Percentiles rank a stretch among this genome's conserved stretches.
Conservation (phyloP, 371 early-diverging fungal genomes). For the Apophysomyces elegans region DNA sequence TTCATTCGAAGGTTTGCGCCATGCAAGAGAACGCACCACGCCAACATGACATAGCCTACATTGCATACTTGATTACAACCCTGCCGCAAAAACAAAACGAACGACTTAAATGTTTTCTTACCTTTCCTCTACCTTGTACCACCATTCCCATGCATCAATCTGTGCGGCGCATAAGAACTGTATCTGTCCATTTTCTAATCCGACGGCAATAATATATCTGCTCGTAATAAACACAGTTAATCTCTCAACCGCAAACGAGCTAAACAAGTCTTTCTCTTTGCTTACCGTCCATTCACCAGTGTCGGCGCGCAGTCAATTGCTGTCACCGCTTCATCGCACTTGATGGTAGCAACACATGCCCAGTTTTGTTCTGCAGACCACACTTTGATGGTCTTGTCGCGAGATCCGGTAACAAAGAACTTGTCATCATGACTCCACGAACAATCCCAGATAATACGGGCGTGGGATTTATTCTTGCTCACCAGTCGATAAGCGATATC, state of each 20-base stretch:
- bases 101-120: conserved; percentile 21
- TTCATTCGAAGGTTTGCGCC: conserved; percentile 47
- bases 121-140: conserved; percentile 52
- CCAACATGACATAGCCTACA: conserved; percentile 63
- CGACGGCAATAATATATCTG: conserved; percentile 81
- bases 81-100: neutral
- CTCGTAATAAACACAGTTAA: conserved; percentile 8
- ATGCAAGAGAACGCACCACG: conserved; percentile 66
- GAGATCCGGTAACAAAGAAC: conserved; percentile 89
- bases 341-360: conserved; percentile 60
- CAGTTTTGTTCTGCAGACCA: conserved; percentile 58
- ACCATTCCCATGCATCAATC: conserved; percentile 44
- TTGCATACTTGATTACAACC: neutral
- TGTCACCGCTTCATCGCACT: conserved; percentile 78
- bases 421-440: conserved; percentile 80
- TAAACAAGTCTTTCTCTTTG: neutral
- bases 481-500: conserved; percentile 64
- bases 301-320: conserved; percentile 78
- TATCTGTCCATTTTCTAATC: conserved; percentile 82
- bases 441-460: conserved; percentile 95
- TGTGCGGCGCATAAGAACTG: conserved; percentile 49
- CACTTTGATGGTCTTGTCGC: conserved; percentile 89
- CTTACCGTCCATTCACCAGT: conserved; percentile 43
- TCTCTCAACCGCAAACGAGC: conserved; percentile 3
- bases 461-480: conserved; percentile 79